Evolutionary conservation across 345 rosid genomes (phyloP).

Genomic region (Hibiscus tridactylites): DNA sequence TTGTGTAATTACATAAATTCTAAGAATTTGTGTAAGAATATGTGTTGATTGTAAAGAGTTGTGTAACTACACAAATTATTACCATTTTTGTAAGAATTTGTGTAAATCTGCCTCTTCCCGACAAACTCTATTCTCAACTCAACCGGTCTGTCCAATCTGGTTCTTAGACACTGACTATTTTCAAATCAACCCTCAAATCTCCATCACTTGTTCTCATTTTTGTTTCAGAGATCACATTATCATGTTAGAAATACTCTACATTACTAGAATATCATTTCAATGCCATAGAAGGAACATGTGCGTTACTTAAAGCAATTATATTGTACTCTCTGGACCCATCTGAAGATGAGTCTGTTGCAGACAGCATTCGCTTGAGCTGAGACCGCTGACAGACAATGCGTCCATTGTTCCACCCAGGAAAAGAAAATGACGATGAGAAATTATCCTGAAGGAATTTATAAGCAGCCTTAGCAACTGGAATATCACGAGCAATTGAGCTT

Average conservation of each 20-base stretch:
- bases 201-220: not conserved
- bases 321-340: constrained; percentile 30
- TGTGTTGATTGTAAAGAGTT: too few species aligned
- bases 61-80: too few species aligned
- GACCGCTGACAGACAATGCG: constrained; percentile 77
- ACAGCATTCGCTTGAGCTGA: constrained; percentile 60
- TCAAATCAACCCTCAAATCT: too few species aligned
- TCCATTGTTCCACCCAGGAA: constrained; percentile 78
- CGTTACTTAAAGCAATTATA: constrained; percentile 47
- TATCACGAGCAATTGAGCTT: constrained; percentile 42
- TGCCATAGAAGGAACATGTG: constrained; percentile 34
- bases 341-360: constrained; percentile 38
- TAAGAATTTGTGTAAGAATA: too few species aligned
- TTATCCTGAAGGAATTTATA: constrained; percentile 57
- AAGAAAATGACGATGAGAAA: constrained; percentile 55
- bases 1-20: too few species aligned
- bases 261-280: not conserved
- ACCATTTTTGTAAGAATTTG: too few species aligned
- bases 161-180: too few species aligned
- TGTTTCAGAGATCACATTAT: constrained; percentile 21
- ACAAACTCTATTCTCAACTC: too few species aligned
- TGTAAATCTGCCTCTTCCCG: too few species aligned
- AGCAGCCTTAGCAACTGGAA: constrained; percentile 59
- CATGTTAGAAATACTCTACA: not conserved
- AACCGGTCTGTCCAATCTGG: too few species aligned